A percentile compares a stretch with the other conserved stretches of the same genome.
Conservation (phyloP, 179 eudicot genomes). For the Heliamphora pulchella region DNA sequence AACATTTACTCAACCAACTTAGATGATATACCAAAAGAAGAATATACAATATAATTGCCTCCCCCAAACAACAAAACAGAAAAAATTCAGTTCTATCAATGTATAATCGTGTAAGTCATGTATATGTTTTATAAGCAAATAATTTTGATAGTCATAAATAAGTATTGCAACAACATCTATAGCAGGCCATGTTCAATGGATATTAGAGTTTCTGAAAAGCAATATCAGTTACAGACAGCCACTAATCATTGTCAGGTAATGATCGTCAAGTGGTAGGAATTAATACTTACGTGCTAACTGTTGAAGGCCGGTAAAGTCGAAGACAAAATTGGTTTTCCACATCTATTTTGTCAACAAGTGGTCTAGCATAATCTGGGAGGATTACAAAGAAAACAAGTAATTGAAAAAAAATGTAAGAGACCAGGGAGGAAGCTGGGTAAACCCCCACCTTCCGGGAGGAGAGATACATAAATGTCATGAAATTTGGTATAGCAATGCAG, state of each 20-base stretch:
- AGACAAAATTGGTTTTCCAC: slow-evolving; percentile 39
- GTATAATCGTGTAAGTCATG: too few species aligned
- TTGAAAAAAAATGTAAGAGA: background rate
- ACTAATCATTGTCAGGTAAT: background rate
- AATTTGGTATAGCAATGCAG: slow-evolving; percentile 14
- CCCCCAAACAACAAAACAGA: background rate
- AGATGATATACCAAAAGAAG: background rate
- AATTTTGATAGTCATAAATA: background rate
- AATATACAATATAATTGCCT: background rate
- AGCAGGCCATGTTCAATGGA: background rate
- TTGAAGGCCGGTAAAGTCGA: slow-evolving; percentile 76
- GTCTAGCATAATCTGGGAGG: slow-evolving; percentile 71
- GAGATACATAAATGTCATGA: slow-evolving; percentile 7
- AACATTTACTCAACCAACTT: background rate
- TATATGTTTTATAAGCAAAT: background rate
- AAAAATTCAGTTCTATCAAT: background rate
- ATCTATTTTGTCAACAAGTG: slow-evolving; percentile 85
- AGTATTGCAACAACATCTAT: background rate
- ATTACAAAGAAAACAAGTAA: background rate
- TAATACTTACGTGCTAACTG: slow-evolving; percentile 65
- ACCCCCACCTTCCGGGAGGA: background rate
- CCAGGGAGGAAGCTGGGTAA: background rate
- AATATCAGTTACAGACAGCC: background rate
- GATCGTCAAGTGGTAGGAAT: background rate
- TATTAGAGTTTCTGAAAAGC: background rate